phyloP scores from a whole-genome alignment of 306 rosid species.

The Ochetophila trinervis region DNA sequence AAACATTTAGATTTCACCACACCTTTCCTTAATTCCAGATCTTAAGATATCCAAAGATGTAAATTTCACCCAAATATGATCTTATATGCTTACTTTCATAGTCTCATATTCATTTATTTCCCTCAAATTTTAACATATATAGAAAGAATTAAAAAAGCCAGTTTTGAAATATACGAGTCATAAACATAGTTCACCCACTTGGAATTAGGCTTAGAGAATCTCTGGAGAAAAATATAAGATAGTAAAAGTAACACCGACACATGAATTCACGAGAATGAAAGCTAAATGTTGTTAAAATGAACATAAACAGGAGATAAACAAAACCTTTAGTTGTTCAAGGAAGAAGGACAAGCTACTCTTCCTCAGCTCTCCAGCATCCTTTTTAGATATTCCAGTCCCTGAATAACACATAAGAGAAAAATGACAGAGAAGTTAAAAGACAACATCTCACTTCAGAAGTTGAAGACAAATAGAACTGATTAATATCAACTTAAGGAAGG shows the following conservation, averaged over 20 bases:
- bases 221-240: background rate
- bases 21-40: too few species aligned
- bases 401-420: constrained; percentile 18
- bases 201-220: too few species aligned
- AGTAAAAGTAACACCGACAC: background rate
- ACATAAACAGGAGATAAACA: background rate
- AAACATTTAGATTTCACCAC: too few species aligned
- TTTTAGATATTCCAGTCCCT: constrained; percentile 74
- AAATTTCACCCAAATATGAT: background rate
- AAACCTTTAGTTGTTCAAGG: constrained; percentile 56
- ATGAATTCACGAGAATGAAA: background rate
- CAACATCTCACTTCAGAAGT: background rate
- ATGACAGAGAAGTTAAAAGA: background rate
- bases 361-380: constrained; percentile 58
- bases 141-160: background rate
- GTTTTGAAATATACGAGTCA: background rate
- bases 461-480: background rate
- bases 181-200: background rate
- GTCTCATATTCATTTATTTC: background rate
- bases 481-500: too few species aligned
- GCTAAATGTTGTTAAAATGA: background rate
- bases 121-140: background rate
- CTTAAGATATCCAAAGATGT: background rate
- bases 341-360: constrained; percentile 58
- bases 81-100: background rate